Evolutionary conservation across 331 rosid species (phyloP), one percentile per base, ranked within the genome.

Genomic region (Quercus tomentella): DNA sequence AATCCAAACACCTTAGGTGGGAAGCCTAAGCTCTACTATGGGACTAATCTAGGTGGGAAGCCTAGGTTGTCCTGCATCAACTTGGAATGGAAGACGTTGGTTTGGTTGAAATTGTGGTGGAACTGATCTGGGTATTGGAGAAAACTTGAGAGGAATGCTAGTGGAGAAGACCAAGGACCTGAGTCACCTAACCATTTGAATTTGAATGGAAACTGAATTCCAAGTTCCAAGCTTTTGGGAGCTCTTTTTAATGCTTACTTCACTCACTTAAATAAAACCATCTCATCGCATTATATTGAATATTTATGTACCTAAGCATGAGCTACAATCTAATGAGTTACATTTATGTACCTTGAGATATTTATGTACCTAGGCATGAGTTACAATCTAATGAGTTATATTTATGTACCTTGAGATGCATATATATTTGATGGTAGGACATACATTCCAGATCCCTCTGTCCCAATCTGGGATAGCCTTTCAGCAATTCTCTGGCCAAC

Each of bases 141-240:
- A 72, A 62, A 82, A 78, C 51, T 62, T 77, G 2, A 81, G 49
- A 33, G 88, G 86, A 75, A 83, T 43, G 75, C 76, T 82, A 52
- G 97, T 28, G 43, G 93, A 85, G 85, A 85, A 87, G 67, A 79
- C 70, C 54, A 73, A 74, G 17, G 98, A 83, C 84, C 83, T 41
- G 1, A 41, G 49, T 41, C 49, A 41, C 14, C 51, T 89, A 72
- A 73, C 88, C 88, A 77, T 76, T 77, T 12, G 73, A 31, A 45
- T 33, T 41, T 4, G 65, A 49, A 71, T 18, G 5, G 35, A 66
- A 33, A 66, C 10, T 11, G 72, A 23, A 45, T 45, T 37, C 61
- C 7, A 5, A 18, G 70, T 56, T 41, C 49, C 49, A 37, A 67
- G 41, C 25, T 17, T 18, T 35, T 28, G 56, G 15, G 7, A 23